These are phyloP conservation scores for Russula lepida DNA, from an alignment of 768 basidiomycete genomes.

Conservation along the genomic window DNA sequence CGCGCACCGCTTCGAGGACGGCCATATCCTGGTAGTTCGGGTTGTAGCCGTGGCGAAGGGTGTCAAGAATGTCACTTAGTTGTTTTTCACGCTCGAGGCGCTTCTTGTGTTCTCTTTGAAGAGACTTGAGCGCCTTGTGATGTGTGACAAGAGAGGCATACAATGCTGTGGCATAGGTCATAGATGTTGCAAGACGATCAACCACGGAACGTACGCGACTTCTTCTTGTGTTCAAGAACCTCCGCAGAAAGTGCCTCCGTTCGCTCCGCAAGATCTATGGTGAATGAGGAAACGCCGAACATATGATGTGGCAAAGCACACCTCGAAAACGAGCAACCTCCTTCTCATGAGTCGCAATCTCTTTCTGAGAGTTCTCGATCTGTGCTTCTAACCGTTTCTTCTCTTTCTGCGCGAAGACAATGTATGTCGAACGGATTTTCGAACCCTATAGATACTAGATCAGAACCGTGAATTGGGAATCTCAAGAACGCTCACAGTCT, in stretches of 20 bases:
- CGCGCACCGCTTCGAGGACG: conserved; percentile 90
- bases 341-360: conserved; percentile 55
- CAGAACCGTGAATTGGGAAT: not conserved
- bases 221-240: conserved; percentile 74
- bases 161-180: conserved; percentile 46
- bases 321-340: conserved; percentile 71
- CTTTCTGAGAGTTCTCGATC: conserved; percentile 41
- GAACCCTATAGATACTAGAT: conserved; percentile 56
- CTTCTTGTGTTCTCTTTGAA: conserved; percentile 62
- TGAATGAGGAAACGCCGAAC: not conserved
- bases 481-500: conserved; percentile 48
- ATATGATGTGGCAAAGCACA: conserved; percentile 25
- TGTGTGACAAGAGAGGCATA: conserved; percentile 70
- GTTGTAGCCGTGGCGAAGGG: conserved; percentile 82
- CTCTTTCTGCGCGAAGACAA: conserved; percentile 83
- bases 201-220: conserved; percentile 58
- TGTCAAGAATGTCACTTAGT: conserved; percentile 75
- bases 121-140: conserved; percentile 63
- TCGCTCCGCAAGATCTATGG: conserved; percentile 66
- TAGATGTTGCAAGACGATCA: not conserved
- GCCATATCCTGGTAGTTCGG: conserved; percentile 99
- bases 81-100: conserved; percentile 67
- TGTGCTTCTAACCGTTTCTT: conserved; percentile 70
- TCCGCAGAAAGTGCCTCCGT: conserved; percentile 73
- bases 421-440: conserved; percentile 86